Percentiles rank a stretch among this genome's conserved stretches.
phyloP scores from a whole-genome alignment of 73 alveolate species.

The Stentor coeruleus region DNA sequence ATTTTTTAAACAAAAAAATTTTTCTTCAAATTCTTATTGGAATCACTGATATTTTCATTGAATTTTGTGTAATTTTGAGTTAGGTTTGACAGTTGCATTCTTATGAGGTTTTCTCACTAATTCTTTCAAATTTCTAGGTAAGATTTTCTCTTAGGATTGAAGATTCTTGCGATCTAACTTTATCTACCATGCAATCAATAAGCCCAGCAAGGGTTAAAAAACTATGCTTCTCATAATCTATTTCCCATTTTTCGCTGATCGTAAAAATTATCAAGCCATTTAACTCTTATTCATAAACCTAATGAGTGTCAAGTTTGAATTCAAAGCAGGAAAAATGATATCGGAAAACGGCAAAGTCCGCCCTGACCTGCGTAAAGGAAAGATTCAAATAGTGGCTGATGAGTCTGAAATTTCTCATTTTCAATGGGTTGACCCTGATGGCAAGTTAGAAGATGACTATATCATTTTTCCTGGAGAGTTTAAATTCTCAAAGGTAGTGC shows the following conservation, averaged over 20 bases:
- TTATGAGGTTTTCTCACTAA: background rate
- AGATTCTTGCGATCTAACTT: background rate
- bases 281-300: too few species aligned
- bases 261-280: background rate
- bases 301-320: background rate
- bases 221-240: constrained; percentile 40
- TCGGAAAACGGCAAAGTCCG: background rate
- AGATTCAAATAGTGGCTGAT: background rate
- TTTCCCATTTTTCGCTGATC: background rate
- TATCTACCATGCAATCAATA: background rate
- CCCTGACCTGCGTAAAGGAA: constrained; percentile 18
- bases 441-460: background rate
- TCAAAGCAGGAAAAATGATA: background rate
- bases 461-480: constrained; percentile 10
- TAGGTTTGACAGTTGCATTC: background rate
- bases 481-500: background rate
- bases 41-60: background rate
- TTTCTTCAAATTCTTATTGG: background rate
- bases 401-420: background rate
- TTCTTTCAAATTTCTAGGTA: background rate
- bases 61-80: too few species aligned
- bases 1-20: too few species aligned
- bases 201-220: constrained; percentile 36
- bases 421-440: constrained; percentile 14
- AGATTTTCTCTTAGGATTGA: background rate